Conservation (phyloP, 2,329 filamentous ascomycete genomes). For the Arthrobotrys sphaeroides region DNA sequence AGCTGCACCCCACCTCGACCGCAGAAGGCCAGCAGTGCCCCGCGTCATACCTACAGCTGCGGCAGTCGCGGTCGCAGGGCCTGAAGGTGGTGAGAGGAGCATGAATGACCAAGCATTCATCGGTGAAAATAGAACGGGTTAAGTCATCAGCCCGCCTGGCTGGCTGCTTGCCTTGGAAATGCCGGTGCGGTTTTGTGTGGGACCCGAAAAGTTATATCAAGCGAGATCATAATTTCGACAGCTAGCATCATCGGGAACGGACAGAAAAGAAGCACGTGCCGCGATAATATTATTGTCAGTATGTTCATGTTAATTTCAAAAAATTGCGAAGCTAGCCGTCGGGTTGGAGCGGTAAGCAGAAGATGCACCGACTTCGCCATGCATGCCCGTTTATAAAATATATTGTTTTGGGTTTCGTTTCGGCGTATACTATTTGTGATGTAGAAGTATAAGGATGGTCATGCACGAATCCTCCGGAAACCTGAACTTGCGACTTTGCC, state of each 20-base stretch:
- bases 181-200: slow-evolving; percentile 28
- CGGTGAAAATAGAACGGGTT: slow-evolving; percentile 36
- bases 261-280: slow-evolving; percentile 21
- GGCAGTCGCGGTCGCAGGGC: slow-evolving; percentile 15
- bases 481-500: neutral
- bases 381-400: too few relatives aligned
- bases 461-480: slow-evolving; percentile 2
- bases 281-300: too few relatives aligned
- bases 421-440: slow-evolving; percentile 27
- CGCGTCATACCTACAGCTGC: slow-evolving; percentile 43
- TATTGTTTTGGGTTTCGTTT: slow-evolving; percentile 13
- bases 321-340: slow-evolving; percentile 31
- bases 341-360: slow-evolving; percentile 30
- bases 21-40: slow-evolving; percentile 48
- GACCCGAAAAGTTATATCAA: slow-evolving; percentile 25
- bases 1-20: slow-evolving; percentile 33
- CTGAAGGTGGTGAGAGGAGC: slow-evolving; percentile 28
- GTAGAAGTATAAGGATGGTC: too few relatives aligned
- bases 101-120: slow-evolving; percentile 53
- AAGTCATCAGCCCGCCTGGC: slow-evolving; percentile 43
- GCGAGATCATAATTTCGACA: neutral
- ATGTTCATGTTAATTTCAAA: too few relatives aligned
- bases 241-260: slow-evolving; percentile 6
- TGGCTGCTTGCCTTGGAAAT: slow-evolving; percentile 9
- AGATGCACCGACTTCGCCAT: slow-evolving; percentile 14